Base-by-base conservation (phyloP, 352 stramenopile genomes). In the Globisporangium perplexum region DNA sequence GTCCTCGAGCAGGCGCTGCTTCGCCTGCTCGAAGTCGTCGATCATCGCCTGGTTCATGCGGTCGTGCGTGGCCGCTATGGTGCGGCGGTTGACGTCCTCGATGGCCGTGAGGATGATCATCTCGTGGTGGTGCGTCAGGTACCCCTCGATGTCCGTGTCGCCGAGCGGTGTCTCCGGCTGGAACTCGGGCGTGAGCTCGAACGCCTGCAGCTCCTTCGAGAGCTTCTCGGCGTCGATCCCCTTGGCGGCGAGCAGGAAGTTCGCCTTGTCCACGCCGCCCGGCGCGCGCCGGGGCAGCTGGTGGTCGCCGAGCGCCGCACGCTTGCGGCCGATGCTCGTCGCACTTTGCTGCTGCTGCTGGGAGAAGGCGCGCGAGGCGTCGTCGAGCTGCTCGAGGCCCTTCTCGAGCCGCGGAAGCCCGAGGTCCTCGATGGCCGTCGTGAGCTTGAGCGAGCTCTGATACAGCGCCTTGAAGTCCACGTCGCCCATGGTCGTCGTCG, bases 101-200 rank as follows among this genome's bases (percentile, higher is more conserved):
- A 96, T 91, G 47, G 87, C 83, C n/a, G 83, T 93, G 30, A 95
- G 65, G 38, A 95, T 76, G 63, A 96, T 93, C 82, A 95, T 95
- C 60, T 96, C 87, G 66, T 96, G 87, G 66, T 96, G 87, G 62
- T 95, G 85, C 42, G 77, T 83, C 47, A 96, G 61, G 66, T 94
- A 95, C 5, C 80, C 83, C 51, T 96, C 83, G 31, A 96, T 75
- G 43, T 96, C 83, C 30, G 82, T 95, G 59, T 88, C 78, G 31
- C 74, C 83, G 35, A 96, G 65, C n/a, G 85, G 73, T 54, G 87
- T 87, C 57, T 91, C 75, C 1, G 86, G 77, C 36, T 93, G 78
- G 47, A 88, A 90, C 35, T 85, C 71, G 11, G 79, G 72, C 54
- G 83, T 65, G 18, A 93, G 71, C 58, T 94, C 78, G 42, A 93